Conservation (phyloP, 352 stramenopile species). For the Peronospora tabacina region DNA sequence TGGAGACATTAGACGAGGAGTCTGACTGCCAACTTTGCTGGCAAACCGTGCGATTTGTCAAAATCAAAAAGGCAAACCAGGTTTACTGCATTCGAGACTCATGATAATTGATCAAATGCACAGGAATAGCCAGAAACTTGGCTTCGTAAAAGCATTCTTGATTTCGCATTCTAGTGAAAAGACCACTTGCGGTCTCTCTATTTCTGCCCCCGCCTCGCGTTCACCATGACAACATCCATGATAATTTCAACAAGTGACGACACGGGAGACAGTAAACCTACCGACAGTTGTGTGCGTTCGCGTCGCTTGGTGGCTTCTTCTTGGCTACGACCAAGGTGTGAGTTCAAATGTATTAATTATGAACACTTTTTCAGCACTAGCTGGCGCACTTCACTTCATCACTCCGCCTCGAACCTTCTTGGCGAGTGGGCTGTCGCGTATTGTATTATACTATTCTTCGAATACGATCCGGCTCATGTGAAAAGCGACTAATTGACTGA, state of each 20-base stretch:
- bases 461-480: too few relatives aligned
- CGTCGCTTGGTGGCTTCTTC: constrained; percentile 29
- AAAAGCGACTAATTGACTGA: too few relatives aligned
- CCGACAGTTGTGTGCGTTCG: constrained; percentile 24
- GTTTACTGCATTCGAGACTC: not conserved
- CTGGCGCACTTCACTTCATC: constrained; percentile 28
- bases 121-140: not conserved
- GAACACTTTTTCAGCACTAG: constrained; percentile 29
- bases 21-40: too few relatives aligned
- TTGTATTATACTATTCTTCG: constrained; percentile 22
- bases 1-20: too few relatives aligned
- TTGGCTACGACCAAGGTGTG: constrained; percentile 29
- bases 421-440: constrained; percentile 28
- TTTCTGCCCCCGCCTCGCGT: not conserved
- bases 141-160: constrained; percentile 8
- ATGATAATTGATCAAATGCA: constrained; percentile 1
- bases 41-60: constrained; percentile 25
- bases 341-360: constrained; percentile 29
- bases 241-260: constrained; percentile 12
- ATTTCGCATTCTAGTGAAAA: constrained; percentile 17
- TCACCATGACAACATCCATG: constrained; percentile 9
- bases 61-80: constrained; percentile 5
- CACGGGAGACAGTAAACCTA: constrained; percentile 13
- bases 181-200: not conserved
- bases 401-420: constrained; percentile 13